Percentiles rank a stretch among this genome's conserved stretches.
phyloP scores from a whole-genome alignment of 2,329 filamentous ascomycete genomes.

The Paracoccidioides brasiliensis region DNA sequence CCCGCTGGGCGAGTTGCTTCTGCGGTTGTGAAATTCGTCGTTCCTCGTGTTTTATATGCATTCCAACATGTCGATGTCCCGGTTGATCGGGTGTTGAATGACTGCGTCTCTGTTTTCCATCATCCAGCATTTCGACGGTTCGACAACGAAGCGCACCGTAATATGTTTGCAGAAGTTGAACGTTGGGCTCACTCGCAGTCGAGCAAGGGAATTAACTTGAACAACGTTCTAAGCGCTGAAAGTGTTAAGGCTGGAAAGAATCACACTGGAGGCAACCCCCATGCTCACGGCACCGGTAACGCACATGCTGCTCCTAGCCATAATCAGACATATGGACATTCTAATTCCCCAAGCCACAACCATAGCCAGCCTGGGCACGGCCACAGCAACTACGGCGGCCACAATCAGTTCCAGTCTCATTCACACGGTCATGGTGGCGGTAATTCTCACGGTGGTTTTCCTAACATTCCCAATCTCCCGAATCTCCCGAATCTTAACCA shows the following conservation, averaged over 20 bases:
- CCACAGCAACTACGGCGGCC: conserved; percentile 3
- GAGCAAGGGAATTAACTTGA: conserved; percentile 53
- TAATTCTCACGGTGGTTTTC: conserved; percentile 22
- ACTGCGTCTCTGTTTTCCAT: conserved; percentile 74
- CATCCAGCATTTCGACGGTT: conserved; percentile 74
- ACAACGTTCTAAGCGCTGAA: conserved; percentile 65
- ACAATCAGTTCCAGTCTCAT: conserved; percentile 2
- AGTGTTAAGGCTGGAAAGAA: conserved; percentile 76
- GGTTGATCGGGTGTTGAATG: conserved; percentile 69
- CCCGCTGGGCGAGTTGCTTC: conserved; percentile 62
- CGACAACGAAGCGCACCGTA: conserved; percentile 62
- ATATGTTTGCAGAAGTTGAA: conserved; percentile 80
- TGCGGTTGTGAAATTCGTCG: conserved; percentile 71
- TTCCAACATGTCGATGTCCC: conserved; percentile 81
- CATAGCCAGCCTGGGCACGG: conserved; percentile 6
- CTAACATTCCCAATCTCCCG: conserved; percentile 10
- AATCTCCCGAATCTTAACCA: conserved; percentile 7
- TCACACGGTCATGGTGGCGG: conserved; percentile 11
- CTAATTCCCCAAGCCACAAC: neutral
- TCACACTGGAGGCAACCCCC: conserved; percentile 37
- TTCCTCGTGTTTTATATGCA: conserved; percentile 77
- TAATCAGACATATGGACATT: neutral
- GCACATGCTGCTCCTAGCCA: neutral
- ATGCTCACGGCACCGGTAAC: conserved; percentile 11
- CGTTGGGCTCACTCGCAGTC: conserved; percentile 62